Evolutionary conservation across 108 stramenopile genomes (phyloP), one percentile per base, ranked within the genome.

Genomic region (Licmophora abbreviata): DNA sequence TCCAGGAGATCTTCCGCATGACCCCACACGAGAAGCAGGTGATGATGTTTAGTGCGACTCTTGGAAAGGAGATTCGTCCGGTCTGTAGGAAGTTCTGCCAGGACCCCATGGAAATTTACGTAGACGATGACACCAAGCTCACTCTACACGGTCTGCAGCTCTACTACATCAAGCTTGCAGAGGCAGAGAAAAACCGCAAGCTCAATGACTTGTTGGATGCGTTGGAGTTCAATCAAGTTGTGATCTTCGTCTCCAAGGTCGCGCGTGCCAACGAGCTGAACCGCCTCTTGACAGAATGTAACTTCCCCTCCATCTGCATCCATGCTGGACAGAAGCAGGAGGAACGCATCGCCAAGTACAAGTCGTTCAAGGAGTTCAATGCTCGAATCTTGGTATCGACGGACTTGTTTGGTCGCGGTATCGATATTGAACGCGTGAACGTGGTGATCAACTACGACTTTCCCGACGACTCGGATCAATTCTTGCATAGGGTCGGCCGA

Each of bases 391-490:
- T 99, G 62, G 98, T 99, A 2, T 83, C 97, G 25, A 99, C 98
- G 38, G 97, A 99, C 78, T 81, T 99, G 73, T 97, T 97, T 64
- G 98, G 98, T 38, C 97, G 98, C 69, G 98, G 98, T 55, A 97
- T 99, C 60, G 98, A 99, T 80, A 96, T 99, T 72, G 96, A 99
- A 69, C 94, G 95, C 48, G 97, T 99, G 51, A 99, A 99, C 72
- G 94, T 97, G 42, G 98, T 99, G 44, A 90, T 99, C 71, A 99
- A 99, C 79, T 99, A 99, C 67, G 98, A 99, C 61, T 96, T 99
- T 71, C 95, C 98, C 28, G 92, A 91, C 64, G 92, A 90, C 49
- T 85, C 87, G 27, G 97, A 98, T 77, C 94, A 95, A 61, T 99
- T 96, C 71, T 75, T 99, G 50, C 98, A 99, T 69, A 89, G 98